Evolutionary conservation across 305 asterid species (phyloP), one percentile per base, ranked within the genome.

Genomic region (Euphrasia arctica): DNA sequence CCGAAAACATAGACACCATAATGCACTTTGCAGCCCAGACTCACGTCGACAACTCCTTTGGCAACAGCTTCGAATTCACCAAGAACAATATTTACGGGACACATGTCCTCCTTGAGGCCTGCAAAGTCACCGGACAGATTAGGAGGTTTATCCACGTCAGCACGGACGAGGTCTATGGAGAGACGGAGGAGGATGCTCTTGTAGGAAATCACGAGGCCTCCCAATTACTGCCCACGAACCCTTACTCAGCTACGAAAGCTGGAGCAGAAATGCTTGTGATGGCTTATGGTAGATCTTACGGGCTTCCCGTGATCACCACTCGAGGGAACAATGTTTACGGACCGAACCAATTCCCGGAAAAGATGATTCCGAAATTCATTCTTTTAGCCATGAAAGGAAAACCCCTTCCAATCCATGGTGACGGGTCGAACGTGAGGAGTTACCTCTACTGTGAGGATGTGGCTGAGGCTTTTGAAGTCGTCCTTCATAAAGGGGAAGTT

Each of bases 11-110:
- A 11, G 97, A 90, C 77, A 90, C 97, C 2, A 87, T 90, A 31
- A 90, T 90, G 97, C 97, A 87, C 76, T 90, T 90, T 72, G 97
- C 95, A 22, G 95, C 97, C n/a, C 97, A 90, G 56, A 90, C 97
- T 67, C 97, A 87, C 14, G 97, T 90, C 4, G 97, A 89, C 75
- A 89, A 89, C 69, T 89, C 97, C 9, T 89, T 89, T 6, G 97
- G 97, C 22, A 89, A 89, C 85, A 83, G 91, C 66, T 89, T 89
- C 57, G 95, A 89, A 82, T 89, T 89, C 70, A 89, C 97, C 64
- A 85, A 83, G 81, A 90, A 87, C 87, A 90, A 90, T 75, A 90
- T 90, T 45, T 87, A 87, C 6, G 97, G 97, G 49, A 87, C 97
- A 70, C 97, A 90, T 62, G 97, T 90, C 32, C 91, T 89, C 41